phyloP scores from a whole-genome alignment of 2,329 filamentous ascomycete species.

The Talaromyces sp. region DNA sequence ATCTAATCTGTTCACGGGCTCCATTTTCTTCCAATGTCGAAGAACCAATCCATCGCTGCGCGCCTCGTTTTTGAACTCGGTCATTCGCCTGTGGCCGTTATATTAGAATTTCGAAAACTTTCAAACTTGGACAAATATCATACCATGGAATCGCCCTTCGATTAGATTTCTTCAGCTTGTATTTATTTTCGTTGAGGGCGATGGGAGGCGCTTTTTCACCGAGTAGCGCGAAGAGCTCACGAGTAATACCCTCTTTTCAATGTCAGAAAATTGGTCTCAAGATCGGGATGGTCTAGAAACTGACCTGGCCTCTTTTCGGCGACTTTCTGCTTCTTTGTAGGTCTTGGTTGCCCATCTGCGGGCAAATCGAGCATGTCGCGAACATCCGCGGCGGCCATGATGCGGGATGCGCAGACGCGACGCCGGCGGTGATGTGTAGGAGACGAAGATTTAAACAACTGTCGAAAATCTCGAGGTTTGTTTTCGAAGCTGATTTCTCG shows the following conservation, averaged over 20 bases:
- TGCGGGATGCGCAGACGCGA: conserved; percentile 25
- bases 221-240: conserved; percentile 51
- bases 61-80: conserved; percentile 72
- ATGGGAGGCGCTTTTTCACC: conserved; percentile 53
- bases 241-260: conserved; percentile 46
- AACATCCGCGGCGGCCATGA: conserved; percentile 73
- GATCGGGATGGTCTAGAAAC: conserved; percentile 20
- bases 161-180: conserved; percentile 51
- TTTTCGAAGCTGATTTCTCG: neutral
- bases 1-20: conserved; percentile 41
- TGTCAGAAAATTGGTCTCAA: neutral
- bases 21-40: conserved; percentile 75
- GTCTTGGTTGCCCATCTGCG: conserved; percentile 56
- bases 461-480: neutral
- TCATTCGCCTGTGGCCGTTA: conserved; percentile 58
- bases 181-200: conserved; percentile 51
- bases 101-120: conserved; percentile 54
- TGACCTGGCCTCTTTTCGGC: conserved; percentile 56
- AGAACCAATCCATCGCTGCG: conserved; percentile 69
- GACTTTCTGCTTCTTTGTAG: conserved; percentile 72
- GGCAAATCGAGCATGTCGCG: conserved; percentile 85
- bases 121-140: conserved; percentile 39
- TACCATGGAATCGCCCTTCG: conserved; percentile 44
- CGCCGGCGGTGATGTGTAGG: neutral
- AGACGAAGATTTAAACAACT: neutral